Base-by-base conservation (phyloP, 1,139 yeast genomes). In the Geotrichum fermentans region DNA sequence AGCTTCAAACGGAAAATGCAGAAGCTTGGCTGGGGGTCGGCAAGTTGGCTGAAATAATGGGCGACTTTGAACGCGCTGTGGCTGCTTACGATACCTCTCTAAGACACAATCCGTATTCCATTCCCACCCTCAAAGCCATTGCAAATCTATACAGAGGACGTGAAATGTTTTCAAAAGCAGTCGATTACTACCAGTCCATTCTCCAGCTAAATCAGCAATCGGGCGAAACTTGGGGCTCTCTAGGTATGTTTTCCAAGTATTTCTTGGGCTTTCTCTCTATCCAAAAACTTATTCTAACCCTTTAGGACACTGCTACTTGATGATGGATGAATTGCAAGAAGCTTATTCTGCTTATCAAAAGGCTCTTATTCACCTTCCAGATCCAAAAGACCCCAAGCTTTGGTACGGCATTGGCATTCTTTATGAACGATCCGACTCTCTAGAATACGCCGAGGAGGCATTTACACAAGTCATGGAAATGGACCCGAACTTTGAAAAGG, bases 331-430 rank as follows among this genome's bases (percentile, higher is more conserved):
- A 62, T 75, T 92, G 56, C 96, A 88, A 67, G 79, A 95, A 59
- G 97, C 97, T 1, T 92, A 92, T 66, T 85, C 92, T 44, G 96
- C 97, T 10, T 92, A 92, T 69, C 98, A 92, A 70, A 88, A 95
- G 64, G 97, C 98, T 1, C 73, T 92, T 52, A 84, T 87, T 66
- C 92, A 89, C 64, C 71, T 90, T 65, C 89, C 86, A 56, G 90
- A 92, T 63, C 95, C 97, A 44, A 88, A 89, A 60, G 97, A 90
- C 45, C 97, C 98, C 49, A 89, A 89, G 66, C 77, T 90, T 59
- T 92, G 98, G 97, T 97, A 92, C 67, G 98, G 98, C 0, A 92
- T 92, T 59, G 98, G 98, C 36, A 92, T 92, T 53, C 74, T 92
- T 54, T 92, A 92, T 66, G 98, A 92, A 66, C 75, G 98, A 46